Conservation (phyloP, 139 green algal species). For the Chlorella sp. region DNA sequence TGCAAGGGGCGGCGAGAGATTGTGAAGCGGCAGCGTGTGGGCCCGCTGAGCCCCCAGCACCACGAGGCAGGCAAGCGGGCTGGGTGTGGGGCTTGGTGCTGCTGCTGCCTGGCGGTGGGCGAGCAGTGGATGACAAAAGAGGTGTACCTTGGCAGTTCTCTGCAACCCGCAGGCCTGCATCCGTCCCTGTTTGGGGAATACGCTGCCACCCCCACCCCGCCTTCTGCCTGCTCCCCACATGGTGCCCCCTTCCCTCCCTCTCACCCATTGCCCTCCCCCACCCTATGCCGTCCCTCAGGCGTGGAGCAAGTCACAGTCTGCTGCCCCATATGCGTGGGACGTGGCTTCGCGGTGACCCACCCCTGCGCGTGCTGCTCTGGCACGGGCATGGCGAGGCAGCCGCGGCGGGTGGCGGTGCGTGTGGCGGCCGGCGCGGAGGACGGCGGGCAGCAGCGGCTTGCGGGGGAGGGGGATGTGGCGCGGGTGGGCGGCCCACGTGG, state of each 20-base stretch:
- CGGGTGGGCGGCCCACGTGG: not conserved
- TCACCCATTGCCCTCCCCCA: not conserved
- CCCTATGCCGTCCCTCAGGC: not conserved
- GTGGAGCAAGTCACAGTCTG: not conserved
- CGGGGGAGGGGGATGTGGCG: not conserved
- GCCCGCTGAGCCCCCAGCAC: not conserved
- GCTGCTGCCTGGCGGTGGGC: not conserved
- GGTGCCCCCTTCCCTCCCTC: not conserved
- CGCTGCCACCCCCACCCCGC: not conserved
- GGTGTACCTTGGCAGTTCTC: not conserved
- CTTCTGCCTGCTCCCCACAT: not conserved
- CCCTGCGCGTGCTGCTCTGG: conserved; percentile 16
- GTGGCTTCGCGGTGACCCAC: not conserved
- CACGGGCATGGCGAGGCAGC: conserved; percentile 5
- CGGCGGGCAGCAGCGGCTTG: conserved; percentile 14
- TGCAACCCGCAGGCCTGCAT: not conserved
- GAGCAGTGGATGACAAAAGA: too few relatives aligned
- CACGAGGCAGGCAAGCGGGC: not conserved
- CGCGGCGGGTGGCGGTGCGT: not conserved
- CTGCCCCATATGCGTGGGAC: conserved; percentile 22
- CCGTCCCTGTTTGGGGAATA: too few relatives aligned
- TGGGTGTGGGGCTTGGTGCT: not conserved
- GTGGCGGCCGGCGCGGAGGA: conserved; percentile 22
- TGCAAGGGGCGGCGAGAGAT: conserved; percentile 30
- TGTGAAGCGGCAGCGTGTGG: not conserved